A percentile compares a stretch with the other conserved stretches of the same genome.
These are phyloP conservation scores for Periconia sp. DNA, from an alignment of 2,329 filamentous ascomycete species.

Conservation along the genomic window DNA sequence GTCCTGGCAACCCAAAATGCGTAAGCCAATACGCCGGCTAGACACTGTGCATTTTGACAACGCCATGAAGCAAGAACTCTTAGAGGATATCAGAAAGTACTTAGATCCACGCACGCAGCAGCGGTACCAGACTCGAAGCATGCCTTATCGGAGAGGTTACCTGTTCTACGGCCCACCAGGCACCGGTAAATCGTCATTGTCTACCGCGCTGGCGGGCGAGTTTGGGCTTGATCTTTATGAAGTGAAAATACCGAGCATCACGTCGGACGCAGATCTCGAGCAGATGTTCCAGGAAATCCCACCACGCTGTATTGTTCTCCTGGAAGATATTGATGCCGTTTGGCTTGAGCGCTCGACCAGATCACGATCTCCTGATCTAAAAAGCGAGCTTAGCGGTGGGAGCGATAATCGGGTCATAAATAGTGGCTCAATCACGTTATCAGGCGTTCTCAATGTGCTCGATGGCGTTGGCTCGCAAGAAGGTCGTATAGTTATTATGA, in stretches of 20 bases:
- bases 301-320: slow-evolving; percentile 12
- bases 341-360: slow-evolving; percentile 6
- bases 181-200: slow-evolving; percentile 46
- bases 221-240: too few species aligned
- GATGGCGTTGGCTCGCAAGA: slow-evolving; percentile 77
- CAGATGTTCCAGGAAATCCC: slow-evolving; percentile 17
- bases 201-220: slow-evolving; percentile 39
- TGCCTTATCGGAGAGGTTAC: slow-evolving; percentile 41
- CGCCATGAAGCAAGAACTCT: too few species aligned
- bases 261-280: too few species aligned
- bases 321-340: slow-evolving; percentile 18
- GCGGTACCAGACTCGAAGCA: too few species aligned
- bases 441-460: slow-evolving; percentile 76
- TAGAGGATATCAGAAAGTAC: too few species aligned
- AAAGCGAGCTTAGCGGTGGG: too few species aligned
- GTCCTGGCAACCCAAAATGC: too few species aligned
- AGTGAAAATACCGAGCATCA: too few species aligned
- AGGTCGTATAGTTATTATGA: slow-evolving; percentile 77
- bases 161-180: slow-evolving; percentile 45
- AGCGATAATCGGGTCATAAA: slow-evolving; percentile 24
- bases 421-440: slow-evolving; percentile 61
- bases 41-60: too few species aligned
- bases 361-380: too few species aligned
- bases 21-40: too few species aligned
- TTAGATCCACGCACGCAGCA: too few species aligned